phyloP scores from a whole-genome alignment of 2,329 filamentous ascomycete genomes.

The Nannizziopsis barbatae region DNA sequence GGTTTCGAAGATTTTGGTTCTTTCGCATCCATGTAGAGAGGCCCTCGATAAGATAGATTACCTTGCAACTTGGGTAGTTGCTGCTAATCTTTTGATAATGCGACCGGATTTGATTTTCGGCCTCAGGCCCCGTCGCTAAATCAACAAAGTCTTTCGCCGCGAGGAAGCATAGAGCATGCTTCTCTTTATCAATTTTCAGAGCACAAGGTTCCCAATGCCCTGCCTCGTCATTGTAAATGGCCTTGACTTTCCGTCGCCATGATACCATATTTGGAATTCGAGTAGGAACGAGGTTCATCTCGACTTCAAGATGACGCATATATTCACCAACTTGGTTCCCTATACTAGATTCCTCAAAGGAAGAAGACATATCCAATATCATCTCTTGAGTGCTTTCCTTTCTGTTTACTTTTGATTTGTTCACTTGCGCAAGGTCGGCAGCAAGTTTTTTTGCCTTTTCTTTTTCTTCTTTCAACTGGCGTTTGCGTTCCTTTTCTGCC shows the following conservation, averaged over 20 bases:
- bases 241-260: conserved; percentile 59
- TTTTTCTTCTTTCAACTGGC: conserved; percentile 43
- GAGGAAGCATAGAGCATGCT: conserved; percentile 52
- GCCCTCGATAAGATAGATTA: conserved; percentile 64
- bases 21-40: conserved; percentile 55
- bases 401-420: conserved; percentile 62
- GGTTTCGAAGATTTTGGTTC: conserved; percentile 55
- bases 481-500: conserved; percentile 42
- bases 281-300: conserved; percentile 31
- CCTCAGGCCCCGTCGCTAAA: conserved; percentile 38
- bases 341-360: conserved; percentile 40
- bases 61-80: conserved; percentile 42
- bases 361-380: conserved; percentile 58
- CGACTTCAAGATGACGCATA: conserved; percentile 34
- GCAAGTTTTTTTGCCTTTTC: conserved; percentile 52
- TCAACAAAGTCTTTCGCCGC: conserved; percentile 55
- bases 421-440: conserved; percentile 58
- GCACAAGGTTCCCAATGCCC: conserved; percentile 55
- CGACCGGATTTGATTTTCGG: conserved; percentile 41
- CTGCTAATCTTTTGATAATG: conserved; percentile 48
- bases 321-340: conserved; percentile 36
- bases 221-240: conserved; percentile 49
- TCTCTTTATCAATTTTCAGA: conserved; percentile 42
- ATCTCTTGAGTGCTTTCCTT: conserved; percentile 64
- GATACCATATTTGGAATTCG: conserved; percentile 45